phyloP scores from a whole-genome alignment of 352 stramenopile species.

The Pythium aquatile region DNA sequence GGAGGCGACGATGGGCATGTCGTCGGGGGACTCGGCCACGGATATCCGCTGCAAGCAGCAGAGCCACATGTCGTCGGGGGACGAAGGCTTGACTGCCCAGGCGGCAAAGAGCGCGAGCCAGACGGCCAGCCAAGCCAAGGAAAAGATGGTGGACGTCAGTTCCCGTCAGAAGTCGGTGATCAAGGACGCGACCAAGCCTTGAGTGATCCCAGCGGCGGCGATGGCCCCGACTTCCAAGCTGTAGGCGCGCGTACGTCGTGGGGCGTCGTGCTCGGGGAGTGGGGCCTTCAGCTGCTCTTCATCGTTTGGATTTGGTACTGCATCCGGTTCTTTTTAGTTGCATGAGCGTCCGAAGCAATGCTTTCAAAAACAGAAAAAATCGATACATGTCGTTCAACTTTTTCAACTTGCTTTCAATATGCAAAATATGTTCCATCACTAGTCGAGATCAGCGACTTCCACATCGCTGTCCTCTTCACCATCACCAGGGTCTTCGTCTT shows the following conservation, averaged over 20 bases:
- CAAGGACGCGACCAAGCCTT: slow-evolving; percentile 31
- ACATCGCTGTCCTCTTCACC: slow-evolving; percentile 15
- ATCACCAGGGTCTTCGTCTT: slow-evolving; percentile 24
- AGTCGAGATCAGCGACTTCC: slow-evolving; percentile 21
- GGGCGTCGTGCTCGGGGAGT: background rate
- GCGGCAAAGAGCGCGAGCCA: slow-evolving; percentile 19
- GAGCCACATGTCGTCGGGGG: slow-evolving; percentile 14
- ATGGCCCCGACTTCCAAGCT: slow-evolving; percentile 13
- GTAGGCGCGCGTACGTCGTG: slow-evolving; percentile 2
- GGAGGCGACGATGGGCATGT: slow-evolving; percentile 31
- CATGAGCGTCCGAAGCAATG: slow-evolving; percentile 6
- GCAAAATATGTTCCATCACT: background rate
- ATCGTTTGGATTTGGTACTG: slow-evolving; percentile 29
- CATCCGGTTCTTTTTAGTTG: slow-evolving; percentile 24
- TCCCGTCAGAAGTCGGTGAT: slow-evolving; percentile 28
- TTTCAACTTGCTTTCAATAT: background rate
- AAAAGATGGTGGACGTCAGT: slow-evolving; percentile 28
- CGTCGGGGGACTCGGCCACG: slow-evolving; percentile 28
- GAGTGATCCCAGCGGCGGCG: slow-evolving; percentile 13
- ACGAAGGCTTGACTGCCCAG: slow-evolving; percentile 21
- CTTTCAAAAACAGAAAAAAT: slow-evolving; percentile 6
- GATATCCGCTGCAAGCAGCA: slow-evolving; percentile 26
- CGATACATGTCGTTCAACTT: background rate
- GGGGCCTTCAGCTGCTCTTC: slow-evolving; percentile 14
- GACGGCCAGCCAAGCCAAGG: slow-evolving; percentile 24